Percentiles rank a stretch among this genome's conserved stretches.
phyloP scores from a whole-genome alignment of 495 filamentous ascomycete genomes.

The Letharia columbiana region DNA sequence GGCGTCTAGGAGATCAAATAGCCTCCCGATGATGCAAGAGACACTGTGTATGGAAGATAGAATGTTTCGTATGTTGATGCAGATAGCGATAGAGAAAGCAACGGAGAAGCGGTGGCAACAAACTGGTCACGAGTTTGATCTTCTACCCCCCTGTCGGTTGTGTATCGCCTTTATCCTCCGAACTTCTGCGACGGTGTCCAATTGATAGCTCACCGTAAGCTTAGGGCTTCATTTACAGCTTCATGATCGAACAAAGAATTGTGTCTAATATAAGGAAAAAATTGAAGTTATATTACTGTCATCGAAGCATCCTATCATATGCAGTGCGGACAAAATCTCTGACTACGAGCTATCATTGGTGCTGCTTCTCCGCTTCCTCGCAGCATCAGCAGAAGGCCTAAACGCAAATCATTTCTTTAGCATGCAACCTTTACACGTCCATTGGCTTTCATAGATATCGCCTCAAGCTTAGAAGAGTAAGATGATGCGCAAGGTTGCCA shows the following conservation, averaged over 20 bases:
- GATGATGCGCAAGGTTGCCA: not conserved
- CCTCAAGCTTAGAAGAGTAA: not conserved
- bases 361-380: constrained; percentile 8
- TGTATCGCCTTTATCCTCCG: constrained; percentile 18
- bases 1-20: constrained; percentile 10
- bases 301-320: constrained; percentile 2
- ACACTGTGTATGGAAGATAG: not conserved
- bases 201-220: constrained; percentile 3
- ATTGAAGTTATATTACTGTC: not conserved
- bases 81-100: not conserved
- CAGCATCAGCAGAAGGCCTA: constrained; percentile 7
- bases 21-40: constrained; percentile 8
- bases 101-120: constrained; percentile 9
- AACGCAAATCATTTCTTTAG: constrained; percentile 6
- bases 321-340: constrained; percentile 12
- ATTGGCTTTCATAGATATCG: constrained; percentile 1
- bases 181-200: constrained; percentile 8
- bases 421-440: not conserved
- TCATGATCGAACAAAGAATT: not conserved
- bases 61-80: not conserved
- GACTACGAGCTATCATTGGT: constrained; percentile 14
- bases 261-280: not conserved
- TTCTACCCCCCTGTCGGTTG: constrained; percentile 11
- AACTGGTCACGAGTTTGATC: constrained; percentile 13
- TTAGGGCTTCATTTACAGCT: constrained; percentile 1